These are phyloP conservation scores for Heterobasidion irregulare DNA, from an alignment of 1,284 basidiomycete species.

Conservation along the genomic window DNA sequence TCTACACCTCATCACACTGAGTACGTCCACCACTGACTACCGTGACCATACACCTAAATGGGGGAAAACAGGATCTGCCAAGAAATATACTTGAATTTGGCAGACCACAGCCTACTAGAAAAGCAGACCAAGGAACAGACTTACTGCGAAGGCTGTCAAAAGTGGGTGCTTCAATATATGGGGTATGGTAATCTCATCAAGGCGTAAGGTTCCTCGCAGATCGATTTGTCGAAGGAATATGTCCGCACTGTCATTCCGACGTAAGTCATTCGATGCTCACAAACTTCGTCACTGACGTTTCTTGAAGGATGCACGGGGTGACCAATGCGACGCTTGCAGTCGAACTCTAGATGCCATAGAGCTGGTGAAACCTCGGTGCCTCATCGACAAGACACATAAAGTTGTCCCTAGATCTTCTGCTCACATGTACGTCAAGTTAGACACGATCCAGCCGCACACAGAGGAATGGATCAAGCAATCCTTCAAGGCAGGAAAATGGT, in stretches of 20 bases:
- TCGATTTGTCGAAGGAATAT: constrained; percentile 91
- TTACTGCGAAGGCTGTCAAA: constrained; percentile 85
- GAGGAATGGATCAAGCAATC: constrained; percentile 87
- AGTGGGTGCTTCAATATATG: constrained; percentile 34
- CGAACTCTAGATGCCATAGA: constrained; percentile 92
- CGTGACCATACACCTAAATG: constrained; percentile 5
- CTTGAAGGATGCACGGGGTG: constrained; percentile 88
- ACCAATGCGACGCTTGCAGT: constrained; percentile 96
- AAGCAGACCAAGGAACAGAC: constrained; percentile 87
- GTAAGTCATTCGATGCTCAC: constrained; percentile 26
- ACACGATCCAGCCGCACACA: constrained; percentile 75
- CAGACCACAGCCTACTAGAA: constrained; percentile 69
- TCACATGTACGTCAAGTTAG: constrained; percentile 93
- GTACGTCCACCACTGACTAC: constrained; percentile 33
- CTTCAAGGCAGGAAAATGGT: constrained; percentile 84
- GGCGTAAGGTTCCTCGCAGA: constrained; percentile 79
- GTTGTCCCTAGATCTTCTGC: constrained; percentile 73
- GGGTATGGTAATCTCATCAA: neutral
- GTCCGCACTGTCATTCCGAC: constrained; percentile 84
- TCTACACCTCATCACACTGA: constrained; percentile 88
- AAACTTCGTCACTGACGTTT: neutral
- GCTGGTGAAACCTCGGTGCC: constrained; percentile 92
- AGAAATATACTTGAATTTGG: constrained; percentile 79
- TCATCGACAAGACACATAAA: constrained; percentile 76
- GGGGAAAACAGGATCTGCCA: constrained; percentile 67